phyloP scores from a whole-genome alignment of 2,329 filamentous ascomycete species.

The Elsinoe necatrix region DNA sequence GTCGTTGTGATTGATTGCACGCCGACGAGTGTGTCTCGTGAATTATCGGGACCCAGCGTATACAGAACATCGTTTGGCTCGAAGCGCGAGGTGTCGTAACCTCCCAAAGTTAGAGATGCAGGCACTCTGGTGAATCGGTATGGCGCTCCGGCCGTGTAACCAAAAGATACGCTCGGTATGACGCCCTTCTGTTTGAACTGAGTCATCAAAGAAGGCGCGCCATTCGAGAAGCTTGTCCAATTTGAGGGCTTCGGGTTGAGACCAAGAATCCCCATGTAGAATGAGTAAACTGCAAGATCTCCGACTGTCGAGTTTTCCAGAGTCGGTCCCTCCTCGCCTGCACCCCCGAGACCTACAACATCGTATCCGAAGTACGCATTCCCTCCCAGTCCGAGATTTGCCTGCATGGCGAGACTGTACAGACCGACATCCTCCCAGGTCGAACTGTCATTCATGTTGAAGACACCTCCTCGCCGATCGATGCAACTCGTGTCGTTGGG shows the following conservation, averaged over 20 bases:
- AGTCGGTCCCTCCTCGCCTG: conserved; percentile 33
- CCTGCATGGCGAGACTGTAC: conserved; percentile 51
- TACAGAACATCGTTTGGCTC: conserved; percentile 24
- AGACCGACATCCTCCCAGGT: conserved; percentile 53
- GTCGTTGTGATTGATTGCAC: conserved; percentile 22
- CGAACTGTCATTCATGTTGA: conserved; percentile 45
- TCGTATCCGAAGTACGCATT: conserved; percentile 59
- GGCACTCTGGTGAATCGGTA: conserved; percentile 41
- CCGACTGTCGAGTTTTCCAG: conserved; percentile 37
- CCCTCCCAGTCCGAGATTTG: conserved; percentile 48
- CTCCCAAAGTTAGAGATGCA: conserved; percentile 30
- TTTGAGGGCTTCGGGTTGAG: conserved; percentile 44
- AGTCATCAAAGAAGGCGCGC: conserved; percentile 45
- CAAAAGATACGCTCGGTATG: conserved; percentile 66
- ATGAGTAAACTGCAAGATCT: conserved; percentile 33
- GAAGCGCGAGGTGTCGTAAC: conserved; percentile 32
- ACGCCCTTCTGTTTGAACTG: conserved; percentile 47
- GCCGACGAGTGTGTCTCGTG: conserved; percentile 22
- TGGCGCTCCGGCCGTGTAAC: conserved; percentile 66
- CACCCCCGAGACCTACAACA: conserved; percentile 34
- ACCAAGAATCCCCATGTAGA: conserved; percentile 42
- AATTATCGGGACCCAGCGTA: conserved; percentile 21
- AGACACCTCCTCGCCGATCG: conserved; percentile 51
- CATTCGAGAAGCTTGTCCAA: conserved; percentile 45
- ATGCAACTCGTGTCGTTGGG: conserved; percentile 37